Conservation (phyloP, 2,329 filamentous ascomycete genomes). For the Trichoderma koningii region DNA sequence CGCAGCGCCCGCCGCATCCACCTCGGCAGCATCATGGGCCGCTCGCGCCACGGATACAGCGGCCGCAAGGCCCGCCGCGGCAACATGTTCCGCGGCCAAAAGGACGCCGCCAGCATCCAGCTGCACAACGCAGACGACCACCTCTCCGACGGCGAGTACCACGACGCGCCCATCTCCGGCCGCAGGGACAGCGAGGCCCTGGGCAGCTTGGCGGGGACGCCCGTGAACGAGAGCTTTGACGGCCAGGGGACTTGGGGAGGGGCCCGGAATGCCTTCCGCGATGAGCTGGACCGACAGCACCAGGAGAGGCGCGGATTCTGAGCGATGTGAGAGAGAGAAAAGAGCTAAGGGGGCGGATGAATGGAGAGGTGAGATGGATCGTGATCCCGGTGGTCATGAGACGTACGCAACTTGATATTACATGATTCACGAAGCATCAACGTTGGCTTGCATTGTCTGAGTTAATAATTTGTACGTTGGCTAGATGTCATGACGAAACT, state of each 20-base stretch:
- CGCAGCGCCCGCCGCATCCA: conserved; percentile 52
- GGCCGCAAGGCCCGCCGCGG: conserved; percentile 43
- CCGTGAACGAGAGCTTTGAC: conserved; percentile 47
- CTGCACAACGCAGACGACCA: conserved; percentile 36
- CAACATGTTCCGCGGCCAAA: conserved; percentile 40
- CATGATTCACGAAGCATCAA: conserved; percentile 23
- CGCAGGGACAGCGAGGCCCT: conserved; percentile 51
- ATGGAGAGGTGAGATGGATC: neutral
- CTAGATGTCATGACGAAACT: conserved; percentile 21
- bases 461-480: conserved; percentile 1
- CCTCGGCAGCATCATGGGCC: conserved; percentile 56
- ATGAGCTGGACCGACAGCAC: conserved; percentile 53
- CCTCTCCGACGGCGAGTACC: conserved; percentile 33
- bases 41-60: conserved; percentile 47
- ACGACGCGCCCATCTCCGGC: conserved; percentile 29
- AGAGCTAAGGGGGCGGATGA: neutral
- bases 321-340: neutral
- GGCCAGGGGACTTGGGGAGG: conserved; percentile 40
- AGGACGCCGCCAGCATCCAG: conserved; percentile 45
- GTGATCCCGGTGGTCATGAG: conserved; percentile 14
- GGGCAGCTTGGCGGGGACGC: conserved; percentile 52
- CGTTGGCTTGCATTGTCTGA: neutral
- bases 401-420: neutral
- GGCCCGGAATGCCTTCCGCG: conserved; percentile 49
- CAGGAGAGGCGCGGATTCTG: conserved; percentile 38